A percentile compares a stretch with the other conserved stretches of the same genome.
Evolutionary conservation across 805 yeast species (phyloP).

Genomic region (Saturnispora serradocipensis): DNA sequence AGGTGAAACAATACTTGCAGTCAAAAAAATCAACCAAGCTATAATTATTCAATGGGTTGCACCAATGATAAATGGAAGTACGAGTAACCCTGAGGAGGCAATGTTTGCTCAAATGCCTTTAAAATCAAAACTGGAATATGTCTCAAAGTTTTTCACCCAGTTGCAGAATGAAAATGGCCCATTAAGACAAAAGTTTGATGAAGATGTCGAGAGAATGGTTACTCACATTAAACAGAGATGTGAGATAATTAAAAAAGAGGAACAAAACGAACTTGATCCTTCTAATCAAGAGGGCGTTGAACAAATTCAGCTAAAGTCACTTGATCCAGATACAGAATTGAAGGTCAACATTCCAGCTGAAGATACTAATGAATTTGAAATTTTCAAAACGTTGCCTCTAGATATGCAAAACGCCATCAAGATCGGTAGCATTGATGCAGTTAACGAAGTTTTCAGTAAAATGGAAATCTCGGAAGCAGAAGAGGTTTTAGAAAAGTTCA

Average conservation of each 20-base stretch:
- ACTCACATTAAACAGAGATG: constrained; percentile 73
- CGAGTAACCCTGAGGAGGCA: constrained; percentile 2
- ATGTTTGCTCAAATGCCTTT: constrained; percentile 12
- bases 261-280: constrained; percentile 23
- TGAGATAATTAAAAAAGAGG: constrained; percentile 50
- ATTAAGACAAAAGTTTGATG: constrained; percentile 58
- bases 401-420: constrained; percentile 69
- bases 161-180: constrained; percentile 45
- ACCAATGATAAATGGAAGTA: constrained; percentile 7
- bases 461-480: constrained; percentile 78
- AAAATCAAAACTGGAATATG: constrained; percentile 10
- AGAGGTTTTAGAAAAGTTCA: constrained; percentile 57
- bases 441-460: constrained; percentile 71
- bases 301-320: constrained; percentile 77
- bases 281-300: constrained; percentile 41
- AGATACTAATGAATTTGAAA: constrained; percentile 41
- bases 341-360: constrained; percentile 60
- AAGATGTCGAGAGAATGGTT: constrained; percentile 67
- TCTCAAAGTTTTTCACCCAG: constrained; percentile 46
- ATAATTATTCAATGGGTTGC: constrained; percentile 8
- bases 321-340: constrained; percentile 75
- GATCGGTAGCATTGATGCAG: constrained; percentile 62
- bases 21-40: constrained; percentile 3
- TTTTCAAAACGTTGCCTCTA: constrained; percentile 49
- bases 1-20: constrained; percentile 43